Evolutionary conservation across 345 rosid genomes (phyloP).

Genomic region (Laguncularia racemosa): DNA sequence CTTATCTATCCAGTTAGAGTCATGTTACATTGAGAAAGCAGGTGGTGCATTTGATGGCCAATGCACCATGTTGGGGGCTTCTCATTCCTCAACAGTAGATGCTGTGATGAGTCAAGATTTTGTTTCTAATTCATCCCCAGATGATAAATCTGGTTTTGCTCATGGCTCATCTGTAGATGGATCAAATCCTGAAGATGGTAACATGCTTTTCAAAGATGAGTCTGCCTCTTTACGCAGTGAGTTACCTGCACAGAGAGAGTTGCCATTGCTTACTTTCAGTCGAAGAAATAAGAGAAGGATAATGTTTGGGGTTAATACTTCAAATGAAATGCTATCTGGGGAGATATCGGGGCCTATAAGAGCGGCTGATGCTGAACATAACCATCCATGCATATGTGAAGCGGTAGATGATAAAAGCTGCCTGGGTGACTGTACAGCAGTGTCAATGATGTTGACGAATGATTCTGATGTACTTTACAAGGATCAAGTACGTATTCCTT

Average conservation of each 20-base stretch:
- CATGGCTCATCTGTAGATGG: constrained; percentile 11
- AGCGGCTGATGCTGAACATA: constrained; percentile 5
- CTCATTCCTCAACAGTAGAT: constrained; percentile 8
- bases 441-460: too few relatives aligned
- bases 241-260: constrained; percentile 11
- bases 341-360: constrained; percentile 6
- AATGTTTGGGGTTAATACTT: constrained; percentile 7
- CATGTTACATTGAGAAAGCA: constrained; percentile 5
- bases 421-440: too few relatives aligned
- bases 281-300: constrained; percentile 28
- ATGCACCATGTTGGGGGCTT: not conserved
- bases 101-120: constrained; percentile 7
- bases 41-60: constrained; percentile 1
- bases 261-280: constrained; percentile 27
- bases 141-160: constrained; percentile 7
- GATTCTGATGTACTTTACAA: too few relatives aligned
- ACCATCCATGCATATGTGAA: constrained; percentile 1
- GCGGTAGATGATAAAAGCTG: not conserved
- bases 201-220: constrained; percentile 10
- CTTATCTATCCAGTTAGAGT: not conserved
- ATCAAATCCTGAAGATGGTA: constrained; percentile 12
- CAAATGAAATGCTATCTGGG: constrained; percentile 5
- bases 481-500: too few relatives aligned
- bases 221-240: constrained; percentile 2
- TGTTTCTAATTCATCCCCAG: constrained; percentile 7